Percentiles rank a stretch among this genome's conserved stretches.
These are phyloP conservation scores for Helminthosporium solani DNA, from an alignment of 2,329 filamentous ascomycete species.

Conservation along the genomic window DNA sequence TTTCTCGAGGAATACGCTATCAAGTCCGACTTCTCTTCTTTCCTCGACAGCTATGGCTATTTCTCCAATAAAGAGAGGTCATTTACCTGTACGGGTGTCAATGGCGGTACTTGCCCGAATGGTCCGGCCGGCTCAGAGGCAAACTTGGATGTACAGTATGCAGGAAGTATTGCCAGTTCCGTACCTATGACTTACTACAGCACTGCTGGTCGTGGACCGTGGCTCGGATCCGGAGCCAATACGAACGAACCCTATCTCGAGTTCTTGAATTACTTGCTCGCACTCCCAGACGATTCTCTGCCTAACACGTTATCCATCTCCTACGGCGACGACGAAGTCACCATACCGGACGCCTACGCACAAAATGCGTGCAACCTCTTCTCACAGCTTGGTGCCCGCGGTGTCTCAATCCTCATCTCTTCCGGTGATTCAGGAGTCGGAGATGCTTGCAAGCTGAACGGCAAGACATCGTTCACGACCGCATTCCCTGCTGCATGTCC, in stretches of 20 bases:
- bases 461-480: slow-evolving; percentile 58
- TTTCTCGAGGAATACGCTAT: slow-evolving; percentile 54
- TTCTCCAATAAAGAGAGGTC: slow-evolving; percentile 43
- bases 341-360: slow-evolving; percentile 62
- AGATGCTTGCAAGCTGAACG: slow-evolving; percentile 53
- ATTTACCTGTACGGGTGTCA: slow-evolving; percentile 60
- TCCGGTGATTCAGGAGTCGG: slow-evolving; percentile 64
- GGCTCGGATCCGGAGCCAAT: slow-evolving; percentile 50
- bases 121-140: slow-evolving; percentile 54
- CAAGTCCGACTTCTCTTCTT: slow-evolving; percentile 58
- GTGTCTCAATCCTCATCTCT: slow-evolving; percentile 64
- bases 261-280: slow-evolving; percentile 61
- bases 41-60: slow-evolving; percentile 53
- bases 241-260: slow-evolving; percentile 69
- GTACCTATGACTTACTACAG: slow-evolving; percentile 60
- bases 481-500: slow-evolving; percentile 68
- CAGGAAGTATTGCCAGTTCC: slow-evolving; percentile 56
- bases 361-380: slow-evolving; percentile 63
- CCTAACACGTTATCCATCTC: slow-evolving; percentile 65
- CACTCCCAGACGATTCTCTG: slow-evolving; percentile 52
- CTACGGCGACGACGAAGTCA: slow-evolving; percentile 68
- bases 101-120: slow-evolving; percentile 54
- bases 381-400: slow-evolving; percentile 65
- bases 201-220: slow-evolving; percentile 59
- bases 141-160: slow-evolving; percentile 66